Percentiles rank a stretch among this genome's conserved stretches.
Conservation (phyloP, 2,329 filamentous ascomycete species). For the Mollisiaceae sp. region DNA sequence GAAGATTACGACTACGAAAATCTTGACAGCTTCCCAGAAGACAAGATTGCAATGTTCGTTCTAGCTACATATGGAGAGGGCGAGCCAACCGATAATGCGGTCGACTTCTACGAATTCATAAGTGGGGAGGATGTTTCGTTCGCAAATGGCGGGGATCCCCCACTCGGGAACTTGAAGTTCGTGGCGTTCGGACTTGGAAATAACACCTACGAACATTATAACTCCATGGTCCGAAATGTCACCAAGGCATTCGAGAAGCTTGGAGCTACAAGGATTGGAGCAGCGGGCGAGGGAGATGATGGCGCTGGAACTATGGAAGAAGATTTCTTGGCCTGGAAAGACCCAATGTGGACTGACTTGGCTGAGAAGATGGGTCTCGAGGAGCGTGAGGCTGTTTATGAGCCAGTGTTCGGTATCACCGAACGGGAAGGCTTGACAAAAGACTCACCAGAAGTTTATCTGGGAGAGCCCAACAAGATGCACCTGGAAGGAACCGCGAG, state of each 20-base stretch:
- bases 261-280: conserved; percentile 82
- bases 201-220: conserved; percentile 99
- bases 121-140: conserved; percentile 81
- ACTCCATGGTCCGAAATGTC: conserved; percentile 95
- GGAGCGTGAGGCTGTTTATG: conserved; percentile 95
- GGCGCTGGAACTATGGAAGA: conserved; percentile 99
- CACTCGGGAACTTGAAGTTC: conserved; percentile 85
- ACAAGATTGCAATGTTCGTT: conserved; percentile 94
- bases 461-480: conserved; percentile 95
- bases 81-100: conserved; percentile 97
- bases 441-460: conserved; percentile 82
- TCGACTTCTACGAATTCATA: conserved; percentile 98
- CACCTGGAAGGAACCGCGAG: conserved; percentile 85
- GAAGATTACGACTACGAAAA: conserved; percentile 98
- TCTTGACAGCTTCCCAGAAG: conserved; percentile 83
- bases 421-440: conserved; percentile 75
- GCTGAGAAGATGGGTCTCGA: conserved; percentile 84
- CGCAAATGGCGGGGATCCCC: conserved; percentile 73
- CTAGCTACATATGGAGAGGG: conserved; percentile 98
- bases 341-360: conserved; percentile 94
- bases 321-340: conserved; percentile 98
- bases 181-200: conserved; percentile 96
- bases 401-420: conserved; percentile 84
- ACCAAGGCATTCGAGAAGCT: conserved; percentile 80
- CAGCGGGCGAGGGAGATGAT: conserved; percentile 94